phyloP scores from a whole-genome alignment of 495 filamentous ascomycete genomes.

The Extremus antarcticus region DNA sequence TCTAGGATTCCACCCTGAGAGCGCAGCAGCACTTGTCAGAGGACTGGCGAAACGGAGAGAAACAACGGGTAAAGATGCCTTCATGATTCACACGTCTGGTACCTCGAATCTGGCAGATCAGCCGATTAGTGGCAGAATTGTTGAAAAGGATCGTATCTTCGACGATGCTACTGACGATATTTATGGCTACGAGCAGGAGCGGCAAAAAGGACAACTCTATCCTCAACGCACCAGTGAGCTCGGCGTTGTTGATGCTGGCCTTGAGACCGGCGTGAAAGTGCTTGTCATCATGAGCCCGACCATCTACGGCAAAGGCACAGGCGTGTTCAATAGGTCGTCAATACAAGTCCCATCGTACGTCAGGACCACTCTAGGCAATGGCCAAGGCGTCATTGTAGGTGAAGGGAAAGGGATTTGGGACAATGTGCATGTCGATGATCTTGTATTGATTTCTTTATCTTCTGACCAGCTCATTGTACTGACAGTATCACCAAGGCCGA shows the following conservation, averaged over 20 bases:
- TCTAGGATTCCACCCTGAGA: conserved; percentile 22
- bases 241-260: conserved; percentile 30
- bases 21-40: conserved; percentile 26
- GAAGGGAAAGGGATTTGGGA: conserved; percentile 37
- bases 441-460: no score
- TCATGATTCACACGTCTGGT: conserved; percentile 36
- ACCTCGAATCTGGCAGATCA: conserved; percentile 39
- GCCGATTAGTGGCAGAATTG: conserved; percentile 29
- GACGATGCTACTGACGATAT: conserved; percentile 36
- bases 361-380: conserved; percentile 22
- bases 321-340: conserved; percentile 32
- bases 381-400: conserved; percentile 27
- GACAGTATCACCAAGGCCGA: conserved; percentile 4
- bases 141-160: conserved; percentile 30
- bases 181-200: conserved; percentile 31
- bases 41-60: conserved; percentile 32
- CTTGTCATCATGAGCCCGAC: conserved; percentile 39
- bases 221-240: conserved; percentile 39
- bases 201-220: conserved; percentile 30
- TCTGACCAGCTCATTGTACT: no score
- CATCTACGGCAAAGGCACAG: conserved; percentile 39
- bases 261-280: conserved; percentile 32
- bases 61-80: conserved; percentile 21
- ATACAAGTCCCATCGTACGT: conserved; percentile 33
- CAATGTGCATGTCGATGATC: conserved; percentile 39